These are phyloP conservation scores for Cercospora sp. DNA, from an alignment of 2,329 filamentous ascomycete genomes.

Conservation along the genomic window DNA sequence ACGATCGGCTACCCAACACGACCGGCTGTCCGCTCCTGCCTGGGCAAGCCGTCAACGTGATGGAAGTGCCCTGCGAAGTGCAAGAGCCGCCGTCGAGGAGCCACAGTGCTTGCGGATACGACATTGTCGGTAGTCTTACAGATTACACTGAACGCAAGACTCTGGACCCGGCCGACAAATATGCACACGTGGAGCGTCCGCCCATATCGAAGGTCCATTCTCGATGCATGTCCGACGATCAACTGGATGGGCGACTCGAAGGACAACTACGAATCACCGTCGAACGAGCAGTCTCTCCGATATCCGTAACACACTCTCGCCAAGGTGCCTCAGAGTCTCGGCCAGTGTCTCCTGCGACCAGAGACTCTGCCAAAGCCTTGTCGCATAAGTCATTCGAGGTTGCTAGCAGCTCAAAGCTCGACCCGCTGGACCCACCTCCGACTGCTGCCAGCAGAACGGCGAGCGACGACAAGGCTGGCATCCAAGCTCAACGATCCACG, in stretches of 20 bases:
- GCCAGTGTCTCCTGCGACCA: constrained; percentile 15
- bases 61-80: constrained; percentile 73
- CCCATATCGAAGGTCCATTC: constrained; percentile 36
- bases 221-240: constrained; percentile 36
- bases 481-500: not conserved
- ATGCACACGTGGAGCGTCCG: constrained; percentile 32
- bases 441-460: not conserved
- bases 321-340: constrained; percentile 1
- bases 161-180: constrained; percentile 35
- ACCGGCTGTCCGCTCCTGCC: constrained; percentile 82
- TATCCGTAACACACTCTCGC: constrained; percentile 14
- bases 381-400: constrained; percentile 8
- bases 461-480: constrained; percentile 1
- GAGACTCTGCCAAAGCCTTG: not conserved
- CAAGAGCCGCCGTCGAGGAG: constrained; percentile 30
- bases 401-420: constrained; percentile 20
- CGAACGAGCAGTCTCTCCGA: constrained; percentile 18
- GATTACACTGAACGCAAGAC: constrained; percentile 27
- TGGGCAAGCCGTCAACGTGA: constrained; percentile 81
- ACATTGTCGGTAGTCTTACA: constrained; percentile 31
- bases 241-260: constrained; percentile 33
- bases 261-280: constrained; percentile 18
- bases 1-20: constrained; percentile 71
- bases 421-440: not conserved
- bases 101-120: constrained; percentile 35